Conservation (phyloP, 164 flowering plant species). For the Magnolia sinica region DNA sequence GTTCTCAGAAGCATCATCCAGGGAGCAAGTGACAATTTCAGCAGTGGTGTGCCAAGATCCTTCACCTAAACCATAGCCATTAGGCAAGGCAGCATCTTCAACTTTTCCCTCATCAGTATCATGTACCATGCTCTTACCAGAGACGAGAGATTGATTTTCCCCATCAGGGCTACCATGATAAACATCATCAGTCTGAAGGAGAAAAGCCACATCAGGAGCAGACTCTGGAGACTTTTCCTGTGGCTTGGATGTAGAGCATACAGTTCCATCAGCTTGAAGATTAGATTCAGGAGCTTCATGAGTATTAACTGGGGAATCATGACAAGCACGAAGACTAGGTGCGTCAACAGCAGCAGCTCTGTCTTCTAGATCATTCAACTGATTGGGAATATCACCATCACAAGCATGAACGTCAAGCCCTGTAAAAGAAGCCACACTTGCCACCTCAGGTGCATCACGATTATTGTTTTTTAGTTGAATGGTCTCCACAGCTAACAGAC, state of each 20-base stretch:
- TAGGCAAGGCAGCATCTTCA: neutral
- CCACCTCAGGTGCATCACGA: slow-evolving; percentile 13
- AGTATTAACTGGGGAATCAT: neutral
- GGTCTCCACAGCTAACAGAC: slow-evolving; percentile 13
- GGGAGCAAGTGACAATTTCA: neutral
- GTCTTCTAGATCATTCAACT: neutral
- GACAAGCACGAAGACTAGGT: neutral
- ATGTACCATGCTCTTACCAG: neutral
- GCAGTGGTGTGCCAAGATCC: neutral
- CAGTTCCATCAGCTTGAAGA: slow-evolving; percentile 1
- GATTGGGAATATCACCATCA: neutral
- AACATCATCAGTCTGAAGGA: neutral
- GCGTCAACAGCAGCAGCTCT: neutral
- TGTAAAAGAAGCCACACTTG: slow-evolving; percentile 20
- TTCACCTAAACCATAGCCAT: neutral
- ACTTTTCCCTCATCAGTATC: neutral
- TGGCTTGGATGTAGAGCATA: neutral
- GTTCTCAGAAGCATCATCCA: neutral
- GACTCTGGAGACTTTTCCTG: neutral
- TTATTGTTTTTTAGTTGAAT: slow-evolving; percentile 4
- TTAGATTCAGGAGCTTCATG: neutral
- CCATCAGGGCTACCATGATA: neutral
- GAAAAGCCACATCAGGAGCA: neutral
- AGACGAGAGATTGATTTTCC: neutral
- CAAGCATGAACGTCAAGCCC: slow-evolving; percentile 7